phyloP scores from a whole-genome alignment of 1,284 basidiomycete species.

The Caloboletus inedulis region DNA sequence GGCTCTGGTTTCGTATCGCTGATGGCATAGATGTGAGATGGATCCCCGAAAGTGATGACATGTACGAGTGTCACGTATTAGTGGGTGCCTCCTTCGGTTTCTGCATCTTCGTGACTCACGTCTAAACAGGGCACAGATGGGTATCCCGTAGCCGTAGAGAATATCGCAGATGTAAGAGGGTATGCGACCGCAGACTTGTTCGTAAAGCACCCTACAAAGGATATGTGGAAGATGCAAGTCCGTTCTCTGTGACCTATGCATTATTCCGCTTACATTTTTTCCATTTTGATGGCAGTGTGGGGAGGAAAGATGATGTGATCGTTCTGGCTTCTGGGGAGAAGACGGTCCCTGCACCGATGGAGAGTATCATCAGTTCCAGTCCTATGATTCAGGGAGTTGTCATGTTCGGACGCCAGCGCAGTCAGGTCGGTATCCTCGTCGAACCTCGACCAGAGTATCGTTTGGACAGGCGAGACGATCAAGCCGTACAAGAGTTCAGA shows the following conservation, averaged over 20 bases:
- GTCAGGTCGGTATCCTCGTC: neutral
- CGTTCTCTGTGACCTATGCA: neutral
- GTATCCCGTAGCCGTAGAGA: neutral
- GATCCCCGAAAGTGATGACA: constrained; percentile 1
- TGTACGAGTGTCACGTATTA: constrained; percentile 6
- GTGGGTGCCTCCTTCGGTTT: neutral
- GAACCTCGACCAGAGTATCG: neutral
- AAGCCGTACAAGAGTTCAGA: constrained; percentile 1
- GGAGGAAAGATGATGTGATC: constrained; percentile 28
- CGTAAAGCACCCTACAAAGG: constrained; percentile 5
- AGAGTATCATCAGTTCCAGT: constrained; percentile 16
- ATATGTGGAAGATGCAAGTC: constrained; percentile 8
- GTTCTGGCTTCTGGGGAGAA: constrained; percentile 32
- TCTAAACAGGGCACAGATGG: neutral
- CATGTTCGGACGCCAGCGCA: neutral
- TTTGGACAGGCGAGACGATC: neutral
- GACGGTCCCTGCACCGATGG: constrained; percentile 33
- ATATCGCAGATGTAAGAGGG: neutral
- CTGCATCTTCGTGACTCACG: neutral
- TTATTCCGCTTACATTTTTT: neutral
- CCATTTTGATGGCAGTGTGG: neutral
- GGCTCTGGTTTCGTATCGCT: constrained; percentile 2
- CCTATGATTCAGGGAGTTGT: neutral
- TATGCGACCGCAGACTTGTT: constrained; percentile 4
- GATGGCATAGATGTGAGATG: constrained; percentile 1